These are phyloP conservation scores for Eucalyptus globulus DNA, from an alignment of 345 rosid species.

Conservation along the genomic window DNA sequence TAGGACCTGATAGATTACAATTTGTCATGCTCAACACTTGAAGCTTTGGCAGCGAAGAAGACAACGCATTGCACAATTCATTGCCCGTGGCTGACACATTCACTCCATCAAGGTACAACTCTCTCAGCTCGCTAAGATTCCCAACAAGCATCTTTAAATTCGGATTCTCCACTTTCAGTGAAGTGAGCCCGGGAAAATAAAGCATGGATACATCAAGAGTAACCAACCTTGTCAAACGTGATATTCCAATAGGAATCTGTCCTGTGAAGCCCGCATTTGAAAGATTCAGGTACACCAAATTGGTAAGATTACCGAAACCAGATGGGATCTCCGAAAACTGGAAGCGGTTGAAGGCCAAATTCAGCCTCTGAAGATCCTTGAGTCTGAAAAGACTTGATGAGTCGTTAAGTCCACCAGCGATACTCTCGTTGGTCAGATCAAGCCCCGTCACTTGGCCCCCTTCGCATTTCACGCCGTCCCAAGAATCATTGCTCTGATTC, in stretches of 20 bases:
- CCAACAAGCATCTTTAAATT: slow-evolving; percentile 3
- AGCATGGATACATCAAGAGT: slow-evolving; percentile 12
- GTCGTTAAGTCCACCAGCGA: slow-evolving; percentile 6
- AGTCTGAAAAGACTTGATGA: slow-evolving; percentile 20
- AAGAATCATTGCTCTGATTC: slow-evolving; percentile 2
- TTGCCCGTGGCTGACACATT: neutral
- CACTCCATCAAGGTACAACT: slow-evolving; percentile 12
- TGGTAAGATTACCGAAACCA: slow-evolving; percentile 7
- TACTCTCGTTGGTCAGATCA: slow-evolving; percentile 14
- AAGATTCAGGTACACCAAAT: slow-evolving; percentile 17
- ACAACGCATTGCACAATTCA: slow-evolving; percentile 14
- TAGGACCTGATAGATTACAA: slow-evolving; percentile 17
- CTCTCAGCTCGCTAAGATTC: neutral
- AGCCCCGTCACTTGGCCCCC: slow-evolving; percentile 4
- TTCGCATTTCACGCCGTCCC: slow-evolving; percentile 28
- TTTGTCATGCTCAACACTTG: slow-evolving; percentile 8
- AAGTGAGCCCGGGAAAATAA: neutral
- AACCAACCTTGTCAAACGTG: slow-evolving; percentile 3
- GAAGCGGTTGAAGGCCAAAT: slow-evolving; percentile 26
- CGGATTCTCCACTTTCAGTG: slow-evolving; percentile 6
- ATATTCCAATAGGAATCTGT: slow-evolving; percentile 20
- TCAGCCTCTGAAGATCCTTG: slow-evolving; percentile 12
- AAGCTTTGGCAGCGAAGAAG: neutral
- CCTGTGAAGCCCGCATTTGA: slow-evolving; percentile 28
- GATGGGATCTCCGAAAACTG: slow-evolving; percentile 3